Conservation (phyloP, 1,284 basidiomycete genomes). For the Cutaneotrichosporon sp. region DNA sequence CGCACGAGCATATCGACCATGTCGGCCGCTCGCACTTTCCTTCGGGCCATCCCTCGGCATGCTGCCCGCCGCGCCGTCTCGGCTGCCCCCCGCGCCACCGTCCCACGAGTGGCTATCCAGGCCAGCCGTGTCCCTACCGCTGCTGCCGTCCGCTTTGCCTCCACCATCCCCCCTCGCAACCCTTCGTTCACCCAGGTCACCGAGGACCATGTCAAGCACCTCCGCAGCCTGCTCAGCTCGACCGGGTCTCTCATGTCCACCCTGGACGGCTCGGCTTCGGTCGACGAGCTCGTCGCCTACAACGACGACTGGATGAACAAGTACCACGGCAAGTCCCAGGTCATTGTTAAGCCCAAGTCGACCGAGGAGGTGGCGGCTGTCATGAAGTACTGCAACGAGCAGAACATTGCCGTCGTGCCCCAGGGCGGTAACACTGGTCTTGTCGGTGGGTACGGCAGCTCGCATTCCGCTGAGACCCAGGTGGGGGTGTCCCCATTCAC, state of each 20-base stretch:
- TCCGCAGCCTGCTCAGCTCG: slow-evolving; percentile 56
- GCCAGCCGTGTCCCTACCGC: slow-evolving; percentile 7
- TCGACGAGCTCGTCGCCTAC: slow-evolving; percentile 73
- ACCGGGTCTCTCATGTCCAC: slow-evolving; percentile 57
- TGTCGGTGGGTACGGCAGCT: slow-evolving; percentile 59
- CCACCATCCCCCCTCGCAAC: slow-evolving; percentile 47
- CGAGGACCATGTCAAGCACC: slow-evolving; percentile 54
- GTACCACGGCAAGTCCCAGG: slow-evolving; percentile 78
- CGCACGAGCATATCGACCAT: slow-evolving; percentile 11
- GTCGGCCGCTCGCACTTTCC: slow-evolving; percentile 25
- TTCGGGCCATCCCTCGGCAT: slow-evolving; percentile 17
- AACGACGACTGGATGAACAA: slow-evolving; percentile 99
- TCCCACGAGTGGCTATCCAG: not conserved
- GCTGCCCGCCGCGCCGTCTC: slow-evolving; percentile 10
- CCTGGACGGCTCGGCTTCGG: slow-evolving; percentile 48
- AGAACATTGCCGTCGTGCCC: slow-evolving; percentile 83
- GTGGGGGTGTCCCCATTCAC: slow-evolving; percentile 88
- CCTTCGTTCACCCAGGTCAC: slow-evolving; percentile 55
- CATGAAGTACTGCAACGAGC: slow-evolving; percentile 77
- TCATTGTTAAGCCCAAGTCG: slow-evolving; percentile 85
- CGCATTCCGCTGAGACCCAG: slow-evolving; percentile 40
- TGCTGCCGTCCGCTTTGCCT: slow-evolving; percentile 33
- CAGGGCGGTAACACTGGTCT: slow-evolving; percentile 99
- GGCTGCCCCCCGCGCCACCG: slow-evolving; percentile 11
- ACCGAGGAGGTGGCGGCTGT: slow-evolving; percentile 86